Evolutionary conservation across 2,329 filamentous ascomycete genomes (phyloP), one percentile per base, ranked within the genome.

Genomic region (Beauveria varroae): DNA sequence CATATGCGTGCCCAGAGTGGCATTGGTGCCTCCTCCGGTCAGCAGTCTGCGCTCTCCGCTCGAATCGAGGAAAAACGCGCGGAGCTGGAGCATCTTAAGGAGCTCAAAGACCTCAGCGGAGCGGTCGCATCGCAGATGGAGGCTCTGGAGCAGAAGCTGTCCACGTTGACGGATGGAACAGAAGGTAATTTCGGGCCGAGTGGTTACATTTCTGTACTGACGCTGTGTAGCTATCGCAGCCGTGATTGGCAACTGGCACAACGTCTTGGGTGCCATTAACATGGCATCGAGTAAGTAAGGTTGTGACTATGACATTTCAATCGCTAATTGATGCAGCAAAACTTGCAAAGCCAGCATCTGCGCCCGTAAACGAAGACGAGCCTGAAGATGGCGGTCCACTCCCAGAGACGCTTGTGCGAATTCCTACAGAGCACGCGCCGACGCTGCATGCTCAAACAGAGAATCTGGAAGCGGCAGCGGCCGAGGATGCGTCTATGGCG

Each of bases 231-330:
- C 89, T 63, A 91, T 96, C 68, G 90, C 91, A 44, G 83, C 87
- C n/a, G 90, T 96, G 24, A 79, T 96, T 71, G 84, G 87, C 58
- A 96, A 95, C 72, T 96, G 91, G 91, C 88, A 93, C 73, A 93
- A 91, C 68, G 90, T 96, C 65, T 80, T 96, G 63, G 82, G 88
- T 65, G 90, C 90, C 47, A 93, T 96, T 69, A 89, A 89, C 70
- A 93, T 95, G 89, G 91, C 91, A 64, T 93, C 89, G 63, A 82
- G 90, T 93, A 80, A 70, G 85, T 76, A 30, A 9, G 22, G 9
- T 16, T 54, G 18, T 44, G 34, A 12, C 50, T 43, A 37, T 50
- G 12, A 16, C 18, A 20, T 60, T 1, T 2, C 24, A 28, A 24
- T 52, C 26, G 44, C 56, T 51, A 24, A 60, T 54, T 1, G 9